phyloP scores from a whole-genome alignment of 2,329 filamentous ascomycete genomes.

The Claviceps africana region DNA sequence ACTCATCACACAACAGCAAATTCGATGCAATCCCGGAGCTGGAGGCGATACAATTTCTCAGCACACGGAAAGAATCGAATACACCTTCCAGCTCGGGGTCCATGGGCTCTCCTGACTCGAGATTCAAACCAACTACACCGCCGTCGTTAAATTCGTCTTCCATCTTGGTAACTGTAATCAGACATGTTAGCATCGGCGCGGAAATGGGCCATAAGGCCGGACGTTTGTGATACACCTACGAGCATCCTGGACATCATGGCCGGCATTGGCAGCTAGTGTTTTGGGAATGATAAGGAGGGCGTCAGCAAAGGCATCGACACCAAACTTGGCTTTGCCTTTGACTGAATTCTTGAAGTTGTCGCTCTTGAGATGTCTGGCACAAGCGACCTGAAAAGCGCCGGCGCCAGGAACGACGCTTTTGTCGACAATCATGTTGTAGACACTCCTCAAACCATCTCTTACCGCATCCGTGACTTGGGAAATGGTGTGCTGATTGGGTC shows the following conservation, averaged over 20 bases:
- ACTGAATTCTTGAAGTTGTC: conserved; percentile 78
- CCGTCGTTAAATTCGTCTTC: conserved; percentile 79
- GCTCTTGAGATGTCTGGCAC: conserved; percentile 72
- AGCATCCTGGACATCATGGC: conserved; percentile 92
- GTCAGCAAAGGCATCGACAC: conserved; percentile 88
- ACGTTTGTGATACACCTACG: conserved; percentile 39
- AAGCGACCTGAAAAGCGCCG: conserved; percentile 92
- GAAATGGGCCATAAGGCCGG: conserved; percentile 9
- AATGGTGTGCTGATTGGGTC: conserved; percentile 92
- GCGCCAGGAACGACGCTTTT: conserved; percentile 86
- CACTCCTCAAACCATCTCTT: conserved; percentile 82
- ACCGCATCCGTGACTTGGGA: conserved; percentile 94
- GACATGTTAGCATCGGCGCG: background rate
- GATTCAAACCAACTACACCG: conserved; percentile 72
- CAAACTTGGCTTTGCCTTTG: conserved; percentile 96
- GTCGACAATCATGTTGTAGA: conserved; percentile 99
- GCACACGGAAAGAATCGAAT: conserved; percentile 89
- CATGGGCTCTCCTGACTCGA: conserved; percentile 83
- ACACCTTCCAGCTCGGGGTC: conserved; percentile 86
- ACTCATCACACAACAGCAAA: conserved; percentile 85
- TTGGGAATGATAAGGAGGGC: conserved; percentile 92
- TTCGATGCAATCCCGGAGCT: conserved; percentile 93
- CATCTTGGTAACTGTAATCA: conserved; percentile 55
- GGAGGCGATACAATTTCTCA: conserved; percentile 86
- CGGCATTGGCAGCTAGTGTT: conserved; percentile 88